phyloP scores from a whole-genome alignment of 1,284 basidiomycete species.

The Ceratobasidium sp. region DNA sequence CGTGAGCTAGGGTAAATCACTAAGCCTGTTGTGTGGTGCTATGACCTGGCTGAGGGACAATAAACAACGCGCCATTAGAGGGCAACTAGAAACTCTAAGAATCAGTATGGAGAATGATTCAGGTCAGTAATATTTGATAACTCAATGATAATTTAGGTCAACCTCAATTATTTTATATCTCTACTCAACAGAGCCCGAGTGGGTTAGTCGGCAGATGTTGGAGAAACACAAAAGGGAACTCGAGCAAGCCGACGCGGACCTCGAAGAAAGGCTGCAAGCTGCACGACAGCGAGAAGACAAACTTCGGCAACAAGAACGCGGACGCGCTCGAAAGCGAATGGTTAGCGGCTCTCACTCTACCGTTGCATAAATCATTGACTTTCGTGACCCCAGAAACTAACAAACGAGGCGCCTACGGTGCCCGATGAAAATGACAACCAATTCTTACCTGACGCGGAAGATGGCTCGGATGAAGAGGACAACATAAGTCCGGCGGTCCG shows the following conservation, averaged over 20 bases:
- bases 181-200: slow-evolving; percentile 67
- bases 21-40: slow-evolving; percentile 83
- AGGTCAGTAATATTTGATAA: slow-evolving; percentile 52
- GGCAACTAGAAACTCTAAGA: slow-evolving; percentile 61
- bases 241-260: slow-evolving; percentile 71
- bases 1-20: slow-evolving; percentile 74
- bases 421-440: slow-evolving; percentile 59
- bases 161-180: slow-evolving; percentile 15
- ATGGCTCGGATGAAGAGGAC: slow-evolving; percentile 57
- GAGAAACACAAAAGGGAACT: slow-evolving; percentile 71
- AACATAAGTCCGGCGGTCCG: slow-evolving; percentile 82
- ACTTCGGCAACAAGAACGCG: slow-evolving; percentile 66
- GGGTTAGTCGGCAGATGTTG: slow-evolving; percentile 83
- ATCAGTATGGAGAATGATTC: slow-evolving; percentile 53
- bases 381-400: slow-evolving; percentile 50
- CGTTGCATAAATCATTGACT: slow-evolving; percentile 38
- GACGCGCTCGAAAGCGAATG: slow-evolving; percentile 67
- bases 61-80: slow-evolving; percentile 70
- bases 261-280: slow-evolving; percentile 66
- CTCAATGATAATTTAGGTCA: neutral
- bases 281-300: slow-evolving; percentile 72
- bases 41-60: slow-evolving; percentile 84
- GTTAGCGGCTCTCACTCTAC: slow-evolving; percentile 56
- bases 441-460: slow-evolving; percentile 71
- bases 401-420: slow-evolving; percentile 51